Evolutionary conservation across 352 stramenopile species (phyloP).

Genomic region (Poterioochromonas sp.): DNA sequence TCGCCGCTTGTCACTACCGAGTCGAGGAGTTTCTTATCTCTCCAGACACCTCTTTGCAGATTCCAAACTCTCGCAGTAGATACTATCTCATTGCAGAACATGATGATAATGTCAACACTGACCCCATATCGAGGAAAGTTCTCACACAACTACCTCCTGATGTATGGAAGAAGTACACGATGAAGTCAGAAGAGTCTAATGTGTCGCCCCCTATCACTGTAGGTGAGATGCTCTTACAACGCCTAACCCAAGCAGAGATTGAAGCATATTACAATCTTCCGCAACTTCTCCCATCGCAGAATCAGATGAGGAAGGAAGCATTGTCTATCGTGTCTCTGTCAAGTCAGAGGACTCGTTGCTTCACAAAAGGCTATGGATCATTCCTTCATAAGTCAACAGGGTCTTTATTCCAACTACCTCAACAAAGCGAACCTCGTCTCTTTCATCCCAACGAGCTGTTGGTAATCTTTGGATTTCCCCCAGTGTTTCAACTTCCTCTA

Average conservation of each 20-base stretch:
- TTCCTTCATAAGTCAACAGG: background rate
- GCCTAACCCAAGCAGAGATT: too few relatives aligned
- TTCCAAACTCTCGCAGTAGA: constrained; percentile 44
- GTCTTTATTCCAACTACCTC: background rate
- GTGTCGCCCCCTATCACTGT: too few relatives aligned
- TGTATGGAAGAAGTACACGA: background rate
- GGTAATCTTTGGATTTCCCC: constrained; percentile 42
- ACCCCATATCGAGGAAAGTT: background rate
- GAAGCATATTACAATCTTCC: background rate
- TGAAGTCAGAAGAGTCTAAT: background rate
- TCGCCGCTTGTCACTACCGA: background rate
- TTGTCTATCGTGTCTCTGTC: constrained; percentile 24
- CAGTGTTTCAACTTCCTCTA: constrained; percentile 40
- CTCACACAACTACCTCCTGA: background rate
- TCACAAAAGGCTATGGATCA: constrained; percentile 49
- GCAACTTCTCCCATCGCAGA: background rate
- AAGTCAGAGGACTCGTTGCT: constrained; percentile 48
- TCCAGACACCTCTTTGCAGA: background rate
- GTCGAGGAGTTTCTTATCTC: background rate
- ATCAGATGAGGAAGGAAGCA: background rate
- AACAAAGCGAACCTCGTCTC: constrained; percentile 36
- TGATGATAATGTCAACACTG: background rate
- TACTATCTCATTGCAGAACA: constrained; percentile 43
- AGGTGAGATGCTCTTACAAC: too few relatives aligned
- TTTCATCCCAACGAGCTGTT: constrained; percentile 45